These are phyloP conservation scores for Thermothielavioides terrestris DNA, from an alignment of 495 filamentous ascomycete species.

Conservation along the genomic window DNA sequence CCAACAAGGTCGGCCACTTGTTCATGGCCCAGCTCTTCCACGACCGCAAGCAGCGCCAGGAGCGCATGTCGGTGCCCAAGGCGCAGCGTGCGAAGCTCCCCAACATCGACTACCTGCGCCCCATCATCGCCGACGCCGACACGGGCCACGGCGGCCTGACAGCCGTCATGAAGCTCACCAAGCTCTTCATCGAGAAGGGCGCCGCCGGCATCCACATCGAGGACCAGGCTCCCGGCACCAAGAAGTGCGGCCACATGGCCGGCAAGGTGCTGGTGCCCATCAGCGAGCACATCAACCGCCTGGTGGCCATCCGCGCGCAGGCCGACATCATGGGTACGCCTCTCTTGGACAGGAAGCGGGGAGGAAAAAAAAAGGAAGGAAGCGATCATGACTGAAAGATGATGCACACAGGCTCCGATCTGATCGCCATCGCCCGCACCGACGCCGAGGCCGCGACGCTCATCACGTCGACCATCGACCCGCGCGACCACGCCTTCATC, in stretches of 20 bases:
- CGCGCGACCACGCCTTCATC: slow-evolving; percentile 90
- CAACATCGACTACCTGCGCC: slow-evolving; percentile 88
- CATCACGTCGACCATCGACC: slow-evolving; percentile 92
- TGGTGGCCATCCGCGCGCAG: slow-evolving; percentile 93
- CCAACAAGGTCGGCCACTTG: slow-evolving; percentile 94
- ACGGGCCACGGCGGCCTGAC: slow-evolving; percentile 96
- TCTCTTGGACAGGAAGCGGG: too few species aligned
- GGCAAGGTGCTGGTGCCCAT: slow-evolving; percentile 97
- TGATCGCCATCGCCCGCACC: slow-evolving; percentile 85
- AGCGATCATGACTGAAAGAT: background rate
- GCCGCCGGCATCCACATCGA: slow-evolving; percentile 98
- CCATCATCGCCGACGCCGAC: slow-evolving; percentile 95
- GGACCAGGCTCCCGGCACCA: slow-evolving; percentile 95
- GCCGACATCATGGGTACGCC: slow-evolving; percentile 90
- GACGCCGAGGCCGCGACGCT: slow-evolving; percentile 97
- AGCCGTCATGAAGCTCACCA: slow-evolving; percentile 97
- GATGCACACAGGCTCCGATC: slow-evolving; percentile 52
- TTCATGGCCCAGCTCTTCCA: slow-evolving; percentile 99
- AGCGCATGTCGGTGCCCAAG: slow-evolving; percentile 73
- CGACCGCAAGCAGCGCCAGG: slow-evolving; percentile 96
- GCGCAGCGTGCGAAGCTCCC: slow-evolving; percentile 62
- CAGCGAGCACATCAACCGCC: slow-evolving; percentile 94
- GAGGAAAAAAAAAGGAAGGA: too few species aligned
- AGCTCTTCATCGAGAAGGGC: slow-evolving; percentile 93
- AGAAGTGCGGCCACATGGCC: slow-evolving; percentile 99